These are phyloP conservation scores for Paramyrothecium roridum DNA, from an alignment of 2,329 filamentous ascomycete species.

Conservation along the genomic window DNA sequence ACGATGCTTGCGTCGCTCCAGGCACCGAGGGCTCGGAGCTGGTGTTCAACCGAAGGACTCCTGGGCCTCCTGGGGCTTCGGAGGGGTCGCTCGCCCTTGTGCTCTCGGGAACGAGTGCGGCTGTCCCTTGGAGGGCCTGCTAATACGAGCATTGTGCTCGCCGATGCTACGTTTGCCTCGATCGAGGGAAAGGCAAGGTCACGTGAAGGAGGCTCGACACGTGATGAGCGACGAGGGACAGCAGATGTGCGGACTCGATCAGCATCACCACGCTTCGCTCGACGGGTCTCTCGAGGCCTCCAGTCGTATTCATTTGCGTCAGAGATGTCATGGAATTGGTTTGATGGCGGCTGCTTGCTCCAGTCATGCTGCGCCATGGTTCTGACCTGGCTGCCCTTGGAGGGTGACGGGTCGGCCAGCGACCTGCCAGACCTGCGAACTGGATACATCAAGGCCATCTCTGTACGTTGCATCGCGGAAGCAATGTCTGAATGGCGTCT, in stretches of 20 bases:
- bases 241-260: not conserved
- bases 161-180: not conserved
- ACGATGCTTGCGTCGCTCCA: not conserved
- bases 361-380: not conserved
- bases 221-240: not conserved
- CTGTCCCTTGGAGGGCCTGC: not conserved
- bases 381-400: not conserved
- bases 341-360: not conserved
- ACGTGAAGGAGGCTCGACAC: not conserved
- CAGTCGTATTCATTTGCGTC: not conserved
- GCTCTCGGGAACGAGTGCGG: not conserved
- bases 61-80: not conserved
- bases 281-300: not conserved
- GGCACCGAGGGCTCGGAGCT: not conserved
- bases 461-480: not conserved
- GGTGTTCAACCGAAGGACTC: not conserved
- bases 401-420: not conserved
- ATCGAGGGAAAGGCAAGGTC: not conserved
- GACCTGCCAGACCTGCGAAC: not conserved
- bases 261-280: not conserved
- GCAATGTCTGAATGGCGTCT: not conserved
- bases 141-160: not conserved
- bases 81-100: not conserved
- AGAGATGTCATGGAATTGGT: not conserved
- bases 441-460: not conserved